These are phyloP conservation scores for Theileria sp. DNA, from an alignment of 169 alveolate genomes.

Conservation along the genomic window DNA sequence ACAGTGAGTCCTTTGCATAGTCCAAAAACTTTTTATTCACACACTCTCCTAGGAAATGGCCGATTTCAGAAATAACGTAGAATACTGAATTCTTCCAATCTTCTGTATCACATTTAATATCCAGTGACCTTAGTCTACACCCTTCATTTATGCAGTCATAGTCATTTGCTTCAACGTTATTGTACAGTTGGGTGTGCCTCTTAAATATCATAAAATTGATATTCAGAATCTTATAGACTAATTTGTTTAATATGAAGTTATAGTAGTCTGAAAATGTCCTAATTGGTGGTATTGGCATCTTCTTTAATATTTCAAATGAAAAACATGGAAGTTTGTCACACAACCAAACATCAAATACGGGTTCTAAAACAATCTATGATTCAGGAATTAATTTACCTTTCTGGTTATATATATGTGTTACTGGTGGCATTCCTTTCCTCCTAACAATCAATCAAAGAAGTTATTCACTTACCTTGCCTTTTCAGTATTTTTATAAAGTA, in stretches of 20 bases:
- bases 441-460: not conserved
- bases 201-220: slow-evolving; percentile 54
- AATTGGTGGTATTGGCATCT: slow-evolving; percentile 55
- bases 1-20: slow-evolving; percentile 47
- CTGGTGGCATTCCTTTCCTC: slow-evolving; percentile 61
- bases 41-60: slow-evolving; percentile 29
- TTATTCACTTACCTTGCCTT: slow-evolving; percentile 23
- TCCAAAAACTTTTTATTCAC: slow-evolving; percentile 36
- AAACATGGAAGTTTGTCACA: slow-evolving; percentile 32
- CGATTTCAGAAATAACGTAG: slow-evolving; percentile 43
- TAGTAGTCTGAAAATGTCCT: slow-evolving; percentile 34
- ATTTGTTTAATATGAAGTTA: slow-evolving; percentile 29
- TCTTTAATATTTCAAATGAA: slow-evolving; percentile 49
- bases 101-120: slow-evolving; percentile 38
- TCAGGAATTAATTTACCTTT: slow-evolving; percentile 3
- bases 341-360: slow-evolving; percentile 45
- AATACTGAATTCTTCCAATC: slow-evolving; percentile 51
- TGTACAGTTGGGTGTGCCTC: slow-evolving; percentile 29
- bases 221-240: slow-evolving; percentile 39
- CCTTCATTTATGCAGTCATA: slow-evolving; percentile 67
- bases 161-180: slow-evolving; percentile 54
- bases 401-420: slow-evolving; percentile 42
- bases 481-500: slow-evolving; percentile 44
- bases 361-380: slow-evolving; percentile 9
- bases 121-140: slow-evolving; percentile 54